Conservation (phyloP, 257 asterid genomes). For the Solanum lycopersicoides region DNA sequence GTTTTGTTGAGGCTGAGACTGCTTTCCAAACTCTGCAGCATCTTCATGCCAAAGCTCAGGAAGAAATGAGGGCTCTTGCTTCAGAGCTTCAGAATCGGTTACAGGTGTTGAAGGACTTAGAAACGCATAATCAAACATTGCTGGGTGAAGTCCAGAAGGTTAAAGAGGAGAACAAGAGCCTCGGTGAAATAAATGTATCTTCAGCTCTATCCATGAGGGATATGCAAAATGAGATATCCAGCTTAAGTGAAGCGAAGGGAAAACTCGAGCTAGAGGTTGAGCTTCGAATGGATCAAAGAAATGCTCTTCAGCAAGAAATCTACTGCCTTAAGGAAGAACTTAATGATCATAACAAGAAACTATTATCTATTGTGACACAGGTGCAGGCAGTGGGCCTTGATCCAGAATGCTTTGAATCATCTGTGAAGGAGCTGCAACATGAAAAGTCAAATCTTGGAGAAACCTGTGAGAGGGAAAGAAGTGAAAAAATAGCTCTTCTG, state of each 20-base stretch:
- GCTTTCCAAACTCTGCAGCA: conserved; percentile 93
- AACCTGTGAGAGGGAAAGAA: conserved; percentile 41
- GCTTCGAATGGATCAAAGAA: conserved; percentile 76
- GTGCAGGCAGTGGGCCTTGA: conserved; percentile 50
- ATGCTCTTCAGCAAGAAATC: conserved; percentile 93
- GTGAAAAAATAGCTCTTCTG: conserved; percentile 58
- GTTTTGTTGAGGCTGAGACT: conserved; percentile 91
- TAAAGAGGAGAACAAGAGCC: conserved; percentile 63
- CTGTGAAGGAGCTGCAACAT: conserved; percentile 58
- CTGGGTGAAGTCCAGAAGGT: conserved; percentile 57
- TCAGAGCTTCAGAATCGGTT: conserved; percentile 70
- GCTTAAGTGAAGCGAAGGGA: conserved; percentile 51
- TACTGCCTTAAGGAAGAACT: conserved; percentile 88
- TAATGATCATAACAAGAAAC: conserved; percentile 49
- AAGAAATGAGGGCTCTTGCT: conserved; percentile 63
- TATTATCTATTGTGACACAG: conserved; percentile 49
- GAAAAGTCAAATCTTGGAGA: conserved; percentile 49
- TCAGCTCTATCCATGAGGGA: conserved; percentile 51
- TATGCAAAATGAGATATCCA: conserved; percentile 59
- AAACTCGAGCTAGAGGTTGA: conserved; percentile 84
- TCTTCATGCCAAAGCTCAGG: conserved; percentile 83
- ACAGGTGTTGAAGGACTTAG: conserved; percentile 35
- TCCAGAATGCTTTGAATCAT: conserved; percentile 45
- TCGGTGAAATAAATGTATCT: conserved; percentile 48
- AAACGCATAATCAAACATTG: conserved; percentile 51